These are phyloP conservation scores for Tolypocladium inflatum DNA, from an alignment of 2,329 filamentous ascomycete species.

Conservation along the genomic window DNA sequence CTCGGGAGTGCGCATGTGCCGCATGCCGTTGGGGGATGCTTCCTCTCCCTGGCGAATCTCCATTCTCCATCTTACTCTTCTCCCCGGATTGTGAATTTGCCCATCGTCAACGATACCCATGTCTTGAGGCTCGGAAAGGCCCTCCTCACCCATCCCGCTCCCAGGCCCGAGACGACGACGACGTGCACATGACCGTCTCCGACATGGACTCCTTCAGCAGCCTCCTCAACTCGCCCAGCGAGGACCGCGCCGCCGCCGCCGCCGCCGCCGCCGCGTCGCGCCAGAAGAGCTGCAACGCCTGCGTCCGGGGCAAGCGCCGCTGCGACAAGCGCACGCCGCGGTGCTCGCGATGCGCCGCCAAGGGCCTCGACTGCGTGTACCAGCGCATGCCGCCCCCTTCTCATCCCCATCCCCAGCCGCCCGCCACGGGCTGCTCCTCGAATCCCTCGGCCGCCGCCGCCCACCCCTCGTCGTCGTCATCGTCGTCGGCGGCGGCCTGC, in stretches of 20 bases:
- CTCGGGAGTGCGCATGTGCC: neutral
- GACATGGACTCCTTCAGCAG: neutral
- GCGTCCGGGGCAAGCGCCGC: slow-evolving; percentile 35
- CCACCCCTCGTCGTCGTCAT: neutral
- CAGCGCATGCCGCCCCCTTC: slow-evolving; percentile 20
- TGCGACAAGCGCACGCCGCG: slow-evolving; percentile 35
- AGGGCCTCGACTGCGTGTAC: slow-evolving; percentile 32
- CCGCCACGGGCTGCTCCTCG: neutral
- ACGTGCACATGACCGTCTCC: neutral
- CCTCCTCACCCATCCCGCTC: neutral
- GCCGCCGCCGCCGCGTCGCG: slow-evolving; percentile 29
- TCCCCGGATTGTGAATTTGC: neutral
- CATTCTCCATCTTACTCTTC: neutral
- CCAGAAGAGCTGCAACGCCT: slow-evolving; percentile 40
- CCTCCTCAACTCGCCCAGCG: neutral
- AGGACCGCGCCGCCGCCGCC: slow-evolving; percentile 2
- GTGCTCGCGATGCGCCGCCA: slow-evolving; percentile 32
- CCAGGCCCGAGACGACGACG: neutral
- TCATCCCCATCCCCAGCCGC: neutral
- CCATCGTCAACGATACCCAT: neutral
- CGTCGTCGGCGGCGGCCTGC: slow-evolving; percentile 7
- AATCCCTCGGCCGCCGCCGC: slow-evolving; percentile 11
- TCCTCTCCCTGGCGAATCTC: neutral
- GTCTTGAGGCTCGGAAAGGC: neutral
- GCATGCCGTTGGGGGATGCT: neutral